phyloP scores from a whole-genome alignment of 257 asterid genomes.

The Solanum rostratum region DNA sequence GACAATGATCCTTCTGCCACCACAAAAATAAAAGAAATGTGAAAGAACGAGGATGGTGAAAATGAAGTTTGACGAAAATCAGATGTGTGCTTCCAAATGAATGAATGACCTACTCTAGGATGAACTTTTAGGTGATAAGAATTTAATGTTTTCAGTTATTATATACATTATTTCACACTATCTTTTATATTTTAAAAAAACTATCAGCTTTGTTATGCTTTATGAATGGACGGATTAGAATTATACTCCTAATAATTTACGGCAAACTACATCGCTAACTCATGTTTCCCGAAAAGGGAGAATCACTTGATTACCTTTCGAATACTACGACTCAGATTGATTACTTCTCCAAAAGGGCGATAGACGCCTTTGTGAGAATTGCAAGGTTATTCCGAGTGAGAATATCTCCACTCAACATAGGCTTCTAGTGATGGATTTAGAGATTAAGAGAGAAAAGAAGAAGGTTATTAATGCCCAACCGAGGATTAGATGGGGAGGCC shows the following conservation, averaged over 20 bases:
- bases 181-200: not conserved
- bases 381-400: too few relatives aligned
- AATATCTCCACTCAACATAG: too few relatives aligned
- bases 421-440: too few relatives aligned
- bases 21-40: not conserved
- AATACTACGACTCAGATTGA: too few relatives aligned
- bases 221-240: not conserved
- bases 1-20: not conserved
- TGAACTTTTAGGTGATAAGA: not conserved
- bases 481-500: too few relatives aligned
- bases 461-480: too few relatives aligned
- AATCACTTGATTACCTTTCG: too few relatives aligned
- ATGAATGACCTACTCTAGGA: not conserved
- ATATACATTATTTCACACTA: not conserved
- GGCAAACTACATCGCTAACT: too few relatives aligned
- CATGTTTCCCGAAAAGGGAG: too few relatives aligned
- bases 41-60: not conserved
- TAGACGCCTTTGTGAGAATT: too few relatives aligned
- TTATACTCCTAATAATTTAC: not conserved
- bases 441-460: too few relatives aligned
- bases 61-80: not conserved
- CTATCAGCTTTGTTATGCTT: not conserved
- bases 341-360: too few relatives aligned
- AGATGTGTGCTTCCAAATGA: not conserved
- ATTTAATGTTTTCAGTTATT: not conserved